A percentile compares a stretch with the other conserved stretches of the same genome.
phyloP scores from a whole-genome alignment of 306 rosid genomes.

The Lupinus albus region DNA sequence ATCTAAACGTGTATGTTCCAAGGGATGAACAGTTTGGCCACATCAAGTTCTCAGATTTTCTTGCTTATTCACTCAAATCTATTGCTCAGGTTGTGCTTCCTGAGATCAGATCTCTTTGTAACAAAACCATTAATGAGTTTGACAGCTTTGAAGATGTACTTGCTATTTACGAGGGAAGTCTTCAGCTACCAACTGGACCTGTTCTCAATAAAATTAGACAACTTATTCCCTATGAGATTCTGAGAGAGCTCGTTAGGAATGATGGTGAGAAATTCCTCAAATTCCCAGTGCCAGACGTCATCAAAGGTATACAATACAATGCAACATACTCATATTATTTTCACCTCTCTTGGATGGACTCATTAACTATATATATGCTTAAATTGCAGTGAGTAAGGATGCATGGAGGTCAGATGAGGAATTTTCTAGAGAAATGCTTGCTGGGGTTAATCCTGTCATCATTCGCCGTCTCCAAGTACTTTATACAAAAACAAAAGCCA shows the following conservation, averaged over 20 bases:
- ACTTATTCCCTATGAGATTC: slow-evolving; percentile 70
- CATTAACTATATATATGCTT: background rate
- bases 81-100: slow-evolving; percentile 68
- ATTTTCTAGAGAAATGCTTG: slow-evolving; percentile 89
- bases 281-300: slow-evolving; percentile 82
- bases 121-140: slow-evolving; percentile 82
- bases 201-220: slow-evolving; percentile 52
- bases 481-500: background rate
- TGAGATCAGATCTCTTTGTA: slow-evolving; percentile 65
- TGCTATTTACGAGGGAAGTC: slow-evolving; percentile 65
- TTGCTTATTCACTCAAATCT: slow-evolving; percentile 78
- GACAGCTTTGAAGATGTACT: slow-evolving; percentile 70
- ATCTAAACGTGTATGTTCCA: slow-evolving; percentile 77
- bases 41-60: slow-evolving; percentile 76
- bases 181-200: slow-evolving; percentile 59
- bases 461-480: slow-evolving; percentile 70
- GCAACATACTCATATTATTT: too few relatives aligned
- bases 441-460: slow-evolving; percentile 92
- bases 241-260: slow-evolving; percentile 69
- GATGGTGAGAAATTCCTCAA: slow-evolving; percentile 86
- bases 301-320: slow-evolving; percentile 57
- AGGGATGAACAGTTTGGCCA: slow-evolving; percentile 78
- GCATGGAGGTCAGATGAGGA: slow-evolving; percentile 98
- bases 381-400: slow-evolving; percentile 59
- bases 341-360: background rate